Conservation (phyloP, 176 grass and related monocot species). For the Carex kokanica region DNA sequence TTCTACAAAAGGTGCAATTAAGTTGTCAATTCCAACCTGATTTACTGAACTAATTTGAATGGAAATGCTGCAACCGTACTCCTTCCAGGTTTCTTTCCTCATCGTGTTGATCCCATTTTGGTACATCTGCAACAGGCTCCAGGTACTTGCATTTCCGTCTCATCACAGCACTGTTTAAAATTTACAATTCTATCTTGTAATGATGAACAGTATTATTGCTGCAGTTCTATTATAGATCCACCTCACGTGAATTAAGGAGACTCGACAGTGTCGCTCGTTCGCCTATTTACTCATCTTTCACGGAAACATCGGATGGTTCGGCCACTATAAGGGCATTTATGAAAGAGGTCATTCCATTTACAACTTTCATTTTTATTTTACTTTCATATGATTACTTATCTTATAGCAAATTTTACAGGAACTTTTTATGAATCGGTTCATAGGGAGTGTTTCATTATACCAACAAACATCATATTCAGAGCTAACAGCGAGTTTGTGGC, state of each 20-base stretch:
- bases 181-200: conserved; percentile 10
- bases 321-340: conserved; percentile 89
- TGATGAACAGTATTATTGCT: conserved; percentile 28
- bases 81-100: conserved; percentile 64
- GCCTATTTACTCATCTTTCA: conserved; percentile 96
- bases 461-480: conserved; percentile 94
- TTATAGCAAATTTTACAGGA: conserved; percentile 40
- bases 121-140: conserved; percentile 71
- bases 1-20: not conserved
- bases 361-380: not conserved
- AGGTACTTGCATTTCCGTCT: conserved; percentile 44
- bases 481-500: conserved; percentile 74
- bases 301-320: conserved; percentile 84
- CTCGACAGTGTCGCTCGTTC: conserved; percentile 94
- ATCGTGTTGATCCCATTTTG: conserved; percentile 77
- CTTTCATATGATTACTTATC: conserved; percentile 23
- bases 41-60: conserved; percentile 5
- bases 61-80: not conserved
- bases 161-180: not conserved
- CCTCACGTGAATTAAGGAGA: conserved; percentile 88
- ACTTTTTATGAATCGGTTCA: conserved; percentile 66
- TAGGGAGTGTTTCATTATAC: conserved; percentile 60
- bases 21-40: conserved; percentile 17
- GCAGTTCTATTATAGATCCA: conserved; percentile 93
- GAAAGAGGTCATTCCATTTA: conserved; percentile 55